phyloP scores from a whole-genome alignment of 176 grass and related monocot genomes.

The Avena atlantica region DNA sequence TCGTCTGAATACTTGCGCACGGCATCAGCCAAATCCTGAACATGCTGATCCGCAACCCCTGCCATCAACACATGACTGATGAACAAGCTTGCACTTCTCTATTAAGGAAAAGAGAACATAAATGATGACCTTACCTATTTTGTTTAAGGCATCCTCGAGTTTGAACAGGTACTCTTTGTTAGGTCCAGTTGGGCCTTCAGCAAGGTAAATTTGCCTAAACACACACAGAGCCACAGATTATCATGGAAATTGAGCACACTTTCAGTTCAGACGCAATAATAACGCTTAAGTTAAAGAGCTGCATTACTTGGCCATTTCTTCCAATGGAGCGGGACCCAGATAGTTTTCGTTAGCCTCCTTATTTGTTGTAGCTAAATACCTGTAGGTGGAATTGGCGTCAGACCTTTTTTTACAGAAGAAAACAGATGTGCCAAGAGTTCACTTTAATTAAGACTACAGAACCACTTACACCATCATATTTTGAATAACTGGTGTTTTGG shows the following conservation, averaged over 20 bases:
- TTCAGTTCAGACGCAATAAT: conserved; percentile 16
- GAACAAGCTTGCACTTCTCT: background rate
- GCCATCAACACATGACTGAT: conserved; percentile 19
- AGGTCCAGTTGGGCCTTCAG: conserved; percentile 84
- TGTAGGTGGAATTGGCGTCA: conserved; percentile 51
- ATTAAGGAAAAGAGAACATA: background rate
- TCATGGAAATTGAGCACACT: conserved; percentile 4
- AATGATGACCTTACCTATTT: conserved; percentile 60
- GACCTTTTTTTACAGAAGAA: background rate
- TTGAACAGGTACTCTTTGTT: conserved; percentile 93
- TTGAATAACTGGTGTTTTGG: conserved; percentile 56
- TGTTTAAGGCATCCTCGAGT: conserved; percentile 70
- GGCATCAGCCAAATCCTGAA: conserved; percentile 68
- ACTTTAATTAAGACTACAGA: conserved; percentile 19
- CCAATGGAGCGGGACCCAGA: conserved; percentile 76
- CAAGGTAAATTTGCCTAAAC: conserved; percentile 81
- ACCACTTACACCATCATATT: conserved; percentile 91
- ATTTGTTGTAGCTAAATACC: conserved; percentile 80
- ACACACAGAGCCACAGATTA: background rate
- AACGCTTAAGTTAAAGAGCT: background rate
- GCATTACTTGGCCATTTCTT: conserved; percentile 80
- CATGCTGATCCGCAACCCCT: conserved; percentile 82
- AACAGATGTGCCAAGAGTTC: background rate
- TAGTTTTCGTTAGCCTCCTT: conserved; percentile 76
- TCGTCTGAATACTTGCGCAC: conserved; percentile 51